Base-by-base conservation (phyloP, 2,329 filamentous ascomycete species). In the Epichloe baconii region DNA sequence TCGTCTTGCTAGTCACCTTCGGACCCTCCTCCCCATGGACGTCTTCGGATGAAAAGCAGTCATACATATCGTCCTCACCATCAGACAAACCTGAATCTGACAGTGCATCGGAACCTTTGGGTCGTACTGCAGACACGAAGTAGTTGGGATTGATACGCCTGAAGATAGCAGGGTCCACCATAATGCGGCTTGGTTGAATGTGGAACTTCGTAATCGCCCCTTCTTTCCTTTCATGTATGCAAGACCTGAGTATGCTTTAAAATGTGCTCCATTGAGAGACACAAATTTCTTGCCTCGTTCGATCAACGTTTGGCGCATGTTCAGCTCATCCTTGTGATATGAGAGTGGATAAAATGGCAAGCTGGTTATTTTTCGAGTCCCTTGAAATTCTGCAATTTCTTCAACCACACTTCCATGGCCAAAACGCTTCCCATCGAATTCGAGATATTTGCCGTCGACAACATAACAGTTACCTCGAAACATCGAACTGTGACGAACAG, bases 141-240 rank as follows among this genome's bases (percentile, higher is more conserved):
- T 95, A 95, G 63, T 95, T 95, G 1, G 89, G 86, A 57, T 93
- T 87, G 64, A 91, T 86, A 36, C 87, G 80, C 8, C 88, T 80
- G 68, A 94, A 89, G 42, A 86, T 86, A 3, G 81, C 81, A 0
- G 88, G 81, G 61, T 95, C 90, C 23, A 95, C 75, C 88, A 95
- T 95, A 55, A 95, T 77, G 34, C 90, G 82, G 17, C 88, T 86
- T 55, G 89, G 86, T 55, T 89, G 88, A 64, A 95, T 84, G 61
- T 88, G 88, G 66, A 94, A 83, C 64, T 88, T 91, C 62, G 86
- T 71, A 14, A 53, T 75, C 19, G 52, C 46, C 4, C 71, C 59
- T 83, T 83, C 71, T 88, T 88, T 65, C 85, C 83, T 71, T 91
- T 94, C 71, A 82, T 80, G 66, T 88, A 95, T 0, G 86, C 88